A percentile compares a stretch with the other conserved stretches of the same genome.
These are phyloP conservation scores for Zygoascus meyerae DNA, from an alignment of 1,139 yeast genomes.

Conservation along the genomic window DNA sequence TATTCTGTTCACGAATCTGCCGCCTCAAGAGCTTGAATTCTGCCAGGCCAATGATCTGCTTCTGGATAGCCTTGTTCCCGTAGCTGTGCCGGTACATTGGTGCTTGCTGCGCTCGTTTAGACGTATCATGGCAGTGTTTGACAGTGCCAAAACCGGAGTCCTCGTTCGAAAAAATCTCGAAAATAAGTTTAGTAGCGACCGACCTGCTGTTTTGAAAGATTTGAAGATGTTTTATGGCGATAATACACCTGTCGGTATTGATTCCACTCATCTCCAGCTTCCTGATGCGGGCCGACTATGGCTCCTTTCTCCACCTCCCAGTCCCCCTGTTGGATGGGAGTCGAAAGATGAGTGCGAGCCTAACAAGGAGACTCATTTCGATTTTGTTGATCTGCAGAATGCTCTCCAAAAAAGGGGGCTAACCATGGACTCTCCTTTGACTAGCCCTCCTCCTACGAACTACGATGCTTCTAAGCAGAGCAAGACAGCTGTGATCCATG, in stretches of 20 bases:
- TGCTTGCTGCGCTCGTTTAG: slow-evolving; percentile 34
- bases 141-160: slow-evolving; percentile 25
- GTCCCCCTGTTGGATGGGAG: slow-evolving; percentile 42
- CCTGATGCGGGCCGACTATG: slow-evolving; percentile 39
- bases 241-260: slow-evolving; percentile 21
- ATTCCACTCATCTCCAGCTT: slow-evolving; percentile 25
- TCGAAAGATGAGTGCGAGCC: slow-evolving; percentile 36
- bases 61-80: neutral
- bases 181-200: neutral
- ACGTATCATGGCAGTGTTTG: slow-evolving; percentile 34
- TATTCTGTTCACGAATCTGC: slow-evolving; percentile 7
- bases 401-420: slow-evolving; percentile 14
- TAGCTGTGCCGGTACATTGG: slow-evolving; percentile 27
- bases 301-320: slow-evolving; percentile 42
- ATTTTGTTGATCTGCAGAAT: slow-evolving; percentile 17
- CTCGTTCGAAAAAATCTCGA: slow-evolving; percentile 14
- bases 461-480: neutral
- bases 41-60: neutral
- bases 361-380: slow-evolving; percentile 25
- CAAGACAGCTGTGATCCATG: neutral
- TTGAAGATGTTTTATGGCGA: slow-evolving; percentile 20
- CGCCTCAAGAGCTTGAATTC: neutral
- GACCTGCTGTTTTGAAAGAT: slow-evolving; percentile 3
- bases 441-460: neutral
- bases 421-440: neutral